These are phyloP conservation scores for Fusarium bulbicola DNA, from an alignment of 2,329 filamentous ascomycete species.

Conservation along the genomic window DNA sequence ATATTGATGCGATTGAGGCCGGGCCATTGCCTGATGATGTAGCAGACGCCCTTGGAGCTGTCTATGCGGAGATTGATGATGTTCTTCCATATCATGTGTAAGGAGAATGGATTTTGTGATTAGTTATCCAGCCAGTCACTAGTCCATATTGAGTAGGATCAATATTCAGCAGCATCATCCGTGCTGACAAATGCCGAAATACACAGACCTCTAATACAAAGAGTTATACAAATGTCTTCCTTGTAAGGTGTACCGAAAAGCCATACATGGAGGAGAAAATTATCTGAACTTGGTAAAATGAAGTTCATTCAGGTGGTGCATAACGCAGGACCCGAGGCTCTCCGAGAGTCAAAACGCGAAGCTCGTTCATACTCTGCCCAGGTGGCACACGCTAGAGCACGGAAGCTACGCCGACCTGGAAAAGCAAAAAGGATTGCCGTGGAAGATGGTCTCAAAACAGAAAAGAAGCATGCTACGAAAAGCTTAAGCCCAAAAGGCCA, in stretches of 20 bases:
- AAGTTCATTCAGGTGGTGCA: neutral
- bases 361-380: neutral
- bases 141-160: neutral
- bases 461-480: neutral
- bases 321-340: neutral
- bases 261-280: neutral
- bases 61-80: neutral
- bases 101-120: neutral
- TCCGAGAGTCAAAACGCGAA: neutral
- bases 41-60: neutral
- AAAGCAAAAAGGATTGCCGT: accelerated
- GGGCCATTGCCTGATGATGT: neutral
- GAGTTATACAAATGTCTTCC: neutral
- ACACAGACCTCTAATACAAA: neutral
- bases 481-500: accelerated
- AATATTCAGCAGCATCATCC: neutral
- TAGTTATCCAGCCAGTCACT: neutral
- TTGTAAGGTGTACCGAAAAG: neutral
- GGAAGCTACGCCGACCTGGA: neutral
- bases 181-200: neutral
- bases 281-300: neutral
- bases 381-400: neutral
- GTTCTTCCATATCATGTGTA: neutral
- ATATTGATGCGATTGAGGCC: neutral
- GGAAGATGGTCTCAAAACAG: too few species aligned